Conservation (phyloP, 768 basidiomycete genomes). For the Dacryopinax spathularia region DNA sequence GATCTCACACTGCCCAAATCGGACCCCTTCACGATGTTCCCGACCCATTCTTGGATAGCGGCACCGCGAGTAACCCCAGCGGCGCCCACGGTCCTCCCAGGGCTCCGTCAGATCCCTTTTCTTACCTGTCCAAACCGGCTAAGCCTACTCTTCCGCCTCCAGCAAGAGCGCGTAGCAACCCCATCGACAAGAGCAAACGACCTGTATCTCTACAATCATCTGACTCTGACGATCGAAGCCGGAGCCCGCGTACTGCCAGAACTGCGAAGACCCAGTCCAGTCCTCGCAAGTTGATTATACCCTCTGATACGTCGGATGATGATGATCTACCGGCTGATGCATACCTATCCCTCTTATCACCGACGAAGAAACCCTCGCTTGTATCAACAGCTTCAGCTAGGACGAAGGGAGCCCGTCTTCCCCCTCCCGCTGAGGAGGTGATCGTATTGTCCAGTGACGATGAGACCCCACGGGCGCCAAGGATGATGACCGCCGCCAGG, state of each 20-base stretch:
- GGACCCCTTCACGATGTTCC: neutral
- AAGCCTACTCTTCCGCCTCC: neutral
- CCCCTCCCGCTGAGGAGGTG: neutral
- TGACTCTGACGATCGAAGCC: neutral
- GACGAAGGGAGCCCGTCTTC: too few species aligned
- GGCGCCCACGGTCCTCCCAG: neutral
- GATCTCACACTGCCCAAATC: neutral
- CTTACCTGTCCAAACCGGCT: neutral
- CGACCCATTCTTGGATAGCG: neutral
- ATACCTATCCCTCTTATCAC: too few species aligned
- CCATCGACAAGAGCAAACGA: neutral
- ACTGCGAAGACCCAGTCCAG: neutral
- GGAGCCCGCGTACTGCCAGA: neutral
- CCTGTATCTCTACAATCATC: neutral
- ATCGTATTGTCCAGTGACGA: neutral
- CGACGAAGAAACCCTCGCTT: too few species aligned
- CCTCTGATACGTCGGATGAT: neutral
- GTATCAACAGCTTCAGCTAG: too few species aligned
- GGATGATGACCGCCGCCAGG: neutral
- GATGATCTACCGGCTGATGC: too few species aligned
- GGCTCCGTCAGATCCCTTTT: neutral
- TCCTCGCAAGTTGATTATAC: neutral
- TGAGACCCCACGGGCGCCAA: neutral
- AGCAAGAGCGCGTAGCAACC: neutral
- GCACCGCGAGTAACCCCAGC: neutral